Percentiles rank a stretch among this genome's conserved stretches.
These are phyloP conservation scores for Termitomyces sp. DNA, from an alignment of 768 basidiomycete genomes.

Conservation along the genomic window DNA sequence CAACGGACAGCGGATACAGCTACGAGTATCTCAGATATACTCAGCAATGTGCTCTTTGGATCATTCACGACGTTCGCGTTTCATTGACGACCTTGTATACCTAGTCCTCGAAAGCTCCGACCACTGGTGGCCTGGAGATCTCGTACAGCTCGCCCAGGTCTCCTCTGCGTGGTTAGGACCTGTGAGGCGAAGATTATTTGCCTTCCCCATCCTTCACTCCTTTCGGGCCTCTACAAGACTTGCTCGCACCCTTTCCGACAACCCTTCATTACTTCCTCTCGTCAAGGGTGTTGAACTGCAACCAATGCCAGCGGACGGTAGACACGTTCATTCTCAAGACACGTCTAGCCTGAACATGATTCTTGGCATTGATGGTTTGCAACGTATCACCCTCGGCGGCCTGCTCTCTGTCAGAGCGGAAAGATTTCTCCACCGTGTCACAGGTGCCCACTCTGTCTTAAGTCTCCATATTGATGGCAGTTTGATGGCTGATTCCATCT, in stretches of 20 bases:
- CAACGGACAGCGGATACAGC: background rate
- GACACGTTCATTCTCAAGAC: constrained; percentile 19
- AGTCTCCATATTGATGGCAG: constrained; percentile 44
- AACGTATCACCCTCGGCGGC: constrained; percentile 40
- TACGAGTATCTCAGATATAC: background rate
- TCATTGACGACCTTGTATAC: constrained; percentile 48
- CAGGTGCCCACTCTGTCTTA: constrained; percentile 32
- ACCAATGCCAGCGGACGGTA: constrained; percentile 20
- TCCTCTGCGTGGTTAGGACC: constrained; percentile 43
- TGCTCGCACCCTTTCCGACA: constrained; percentile 33
- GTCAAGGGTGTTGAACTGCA: constrained; percentile 37
- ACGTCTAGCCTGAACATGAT: constrained; percentile 34
- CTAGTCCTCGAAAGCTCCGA: constrained; percentile 42
- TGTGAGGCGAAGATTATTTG: constrained; percentile 39
- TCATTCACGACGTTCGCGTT: constrained; percentile 11
- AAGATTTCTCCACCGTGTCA: constrained; percentile 37
- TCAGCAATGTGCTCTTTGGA: background rate
- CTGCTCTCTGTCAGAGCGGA: constrained; percentile 40
- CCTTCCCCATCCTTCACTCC: constrained; percentile 32
- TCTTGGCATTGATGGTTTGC: constrained; percentile 35
- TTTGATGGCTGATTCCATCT: constrained; percentile 20
- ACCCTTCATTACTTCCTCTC: constrained; percentile 27
- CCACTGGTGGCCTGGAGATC: constrained; percentile 52
- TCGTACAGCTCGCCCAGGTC: constrained; percentile 40
- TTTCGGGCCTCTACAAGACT: constrained; percentile 36